phyloP scores from a whole-genome alignment of 805 yeast species.

The Metschnikowia picachoensis region DNA sequence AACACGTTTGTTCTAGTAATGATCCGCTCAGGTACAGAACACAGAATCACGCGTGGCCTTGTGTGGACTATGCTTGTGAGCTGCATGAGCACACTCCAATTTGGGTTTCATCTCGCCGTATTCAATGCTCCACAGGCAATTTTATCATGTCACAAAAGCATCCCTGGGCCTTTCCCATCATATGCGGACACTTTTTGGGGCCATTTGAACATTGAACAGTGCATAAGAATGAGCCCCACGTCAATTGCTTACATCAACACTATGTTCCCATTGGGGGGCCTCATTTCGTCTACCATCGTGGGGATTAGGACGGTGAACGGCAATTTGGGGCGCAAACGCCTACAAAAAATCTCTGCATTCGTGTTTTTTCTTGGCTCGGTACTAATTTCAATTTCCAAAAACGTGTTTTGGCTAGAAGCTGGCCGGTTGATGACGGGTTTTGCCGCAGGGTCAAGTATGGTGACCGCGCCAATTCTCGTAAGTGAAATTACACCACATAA shows the following conservation, averaged over 20 bases:
- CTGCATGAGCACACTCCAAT: slow-evolving; percentile 35
- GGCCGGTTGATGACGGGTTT: slow-evolving; percentile 37
- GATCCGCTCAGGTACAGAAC: slow-evolving; percentile 9
- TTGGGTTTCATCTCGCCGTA: slow-evolving; percentile 39
- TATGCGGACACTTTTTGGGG: slow-evolving; percentile 30
- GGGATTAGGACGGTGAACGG: slow-evolving; percentile 26
- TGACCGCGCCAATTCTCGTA: slow-evolving; percentile 39
- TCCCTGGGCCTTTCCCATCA: slow-evolving; percentile 5
- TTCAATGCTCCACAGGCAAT: slow-evolving; percentile 33
- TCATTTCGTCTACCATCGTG: slow-evolving; percentile 27
- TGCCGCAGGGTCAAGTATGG: slow-evolving; percentile 38
- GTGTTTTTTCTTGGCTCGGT: slow-evolving; percentile 27
- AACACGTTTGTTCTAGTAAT: background rate
- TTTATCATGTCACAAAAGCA: slow-evolving; percentile 24
- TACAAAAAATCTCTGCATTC: slow-evolving; percentile 17
- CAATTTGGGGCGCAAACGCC: slow-evolving; percentile 23
- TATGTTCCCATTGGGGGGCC: slow-evolving; percentile 35
- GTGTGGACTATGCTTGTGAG: slow-evolving; percentile 36
- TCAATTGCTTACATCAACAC: slow-evolving; percentile 29
- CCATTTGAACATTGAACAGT: slow-evolving; percentile 20
- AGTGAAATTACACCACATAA: slow-evolving; percentile 38
- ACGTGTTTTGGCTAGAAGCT: slow-evolving; percentile 17
- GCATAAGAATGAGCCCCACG: slow-evolving; percentile 26
- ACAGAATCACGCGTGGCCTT: slow-evolving; percentile 24
- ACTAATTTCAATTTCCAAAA: slow-evolving; percentile 24